phyloP scores from a whole-genome alignment of 1,284 basidiomycete genomes.

The Blastosporella zonata region DNA sequence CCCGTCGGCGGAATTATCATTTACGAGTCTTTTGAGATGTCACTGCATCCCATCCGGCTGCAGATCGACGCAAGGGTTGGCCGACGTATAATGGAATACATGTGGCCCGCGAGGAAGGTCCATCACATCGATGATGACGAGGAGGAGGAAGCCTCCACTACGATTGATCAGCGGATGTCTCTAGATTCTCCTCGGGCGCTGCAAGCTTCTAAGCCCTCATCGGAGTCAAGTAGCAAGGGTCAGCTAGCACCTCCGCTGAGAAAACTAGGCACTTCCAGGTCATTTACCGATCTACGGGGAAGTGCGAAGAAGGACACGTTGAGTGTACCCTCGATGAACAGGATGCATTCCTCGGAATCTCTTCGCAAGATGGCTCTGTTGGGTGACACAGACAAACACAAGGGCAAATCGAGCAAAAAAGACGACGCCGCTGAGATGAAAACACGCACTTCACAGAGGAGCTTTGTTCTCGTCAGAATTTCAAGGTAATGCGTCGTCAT shows the following conservation, averaged over 20 bases:
- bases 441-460: constrained; percentile 74
- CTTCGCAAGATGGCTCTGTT: constrained; percentile 17
- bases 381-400: constrained; percentile 15
- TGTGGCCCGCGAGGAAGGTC: constrained; percentile 70
- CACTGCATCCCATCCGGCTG: constrained; percentile 84
- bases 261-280: constrained; percentile 58
- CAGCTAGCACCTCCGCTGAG: constrained; percentile 38
- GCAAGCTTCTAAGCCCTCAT: constrained; percentile 29
- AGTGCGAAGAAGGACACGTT: constrained; percentile 29
- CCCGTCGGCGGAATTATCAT: constrained; percentile 95
- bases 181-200: constrained; percentile 43
- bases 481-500: constrained; percentile 48
- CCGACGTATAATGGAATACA: constrained; percentile 83
- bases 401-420: constrained; percentile 14
- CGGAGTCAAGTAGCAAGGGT: constrained; percentile 17
- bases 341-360: constrained; percentile 34
- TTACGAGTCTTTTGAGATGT: constrained; percentile 80
- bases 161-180: constrained; percentile 17
- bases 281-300: constrained; percentile 67
- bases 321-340: constrained; percentile 26
- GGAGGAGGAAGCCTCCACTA: constrained; percentile 18
- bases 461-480: constrained; percentile 81
- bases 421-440: constrained; percentile 75
- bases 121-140: constrained; percentile 34
- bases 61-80: constrained; percentile 87